These are phyloP conservation scores for Typha latifolia DNA, from an alignment of 176 grass and related monocot genomes.

Conservation along the genomic window DNA sequence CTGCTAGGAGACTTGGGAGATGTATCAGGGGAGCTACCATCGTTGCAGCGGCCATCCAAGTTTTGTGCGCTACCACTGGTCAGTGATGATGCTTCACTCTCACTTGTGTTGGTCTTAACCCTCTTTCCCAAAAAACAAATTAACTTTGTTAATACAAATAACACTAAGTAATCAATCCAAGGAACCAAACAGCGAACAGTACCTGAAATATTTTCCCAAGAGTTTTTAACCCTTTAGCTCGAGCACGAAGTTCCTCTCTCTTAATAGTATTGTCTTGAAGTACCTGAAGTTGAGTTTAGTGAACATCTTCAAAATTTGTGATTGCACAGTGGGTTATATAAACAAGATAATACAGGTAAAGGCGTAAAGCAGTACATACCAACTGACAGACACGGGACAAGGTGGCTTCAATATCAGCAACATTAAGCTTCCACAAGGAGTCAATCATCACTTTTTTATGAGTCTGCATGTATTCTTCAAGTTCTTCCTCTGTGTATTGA, in stretches of 20 bases:
- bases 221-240: conserved; percentile 93
- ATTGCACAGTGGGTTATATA: conserved; percentile 2
- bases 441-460: conserved; percentile 90
- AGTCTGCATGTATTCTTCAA: conserved; percentile 71
- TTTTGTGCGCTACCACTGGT: conserved; percentile 29
- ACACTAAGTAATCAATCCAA: conserved; percentile 1
- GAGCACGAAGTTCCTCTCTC: conserved; percentile 70
- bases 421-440: conserved; percentile 99
- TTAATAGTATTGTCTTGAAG: conserved; percentile 63
- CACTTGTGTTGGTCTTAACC: conserved; percentile 48
- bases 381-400: conserved; percentile 90
- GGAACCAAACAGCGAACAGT: conserved; percentile 11
- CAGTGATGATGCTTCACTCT: conserved; percentile 47
- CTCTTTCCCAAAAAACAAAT: conserved; percentile 34
- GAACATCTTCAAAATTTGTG: conserved; percentile 2
- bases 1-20: conserved; percentile 48
- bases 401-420: conserved; percentile 96
- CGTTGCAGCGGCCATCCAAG: conserved; percentile 40
- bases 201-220: conserved; percentile 96
- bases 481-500: conserved; percentile 64
- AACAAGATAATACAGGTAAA: conserved; percentile 18
- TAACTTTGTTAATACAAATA: conserved; percentile 22
- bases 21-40: conserved; percentile 70
- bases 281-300: conserved; percentile 38
- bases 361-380: conserved; percentile 35